Evolutionary conservation across 164 flowering plant species (phyloP).

Genomic region (Vitis labrusca): DNA sequence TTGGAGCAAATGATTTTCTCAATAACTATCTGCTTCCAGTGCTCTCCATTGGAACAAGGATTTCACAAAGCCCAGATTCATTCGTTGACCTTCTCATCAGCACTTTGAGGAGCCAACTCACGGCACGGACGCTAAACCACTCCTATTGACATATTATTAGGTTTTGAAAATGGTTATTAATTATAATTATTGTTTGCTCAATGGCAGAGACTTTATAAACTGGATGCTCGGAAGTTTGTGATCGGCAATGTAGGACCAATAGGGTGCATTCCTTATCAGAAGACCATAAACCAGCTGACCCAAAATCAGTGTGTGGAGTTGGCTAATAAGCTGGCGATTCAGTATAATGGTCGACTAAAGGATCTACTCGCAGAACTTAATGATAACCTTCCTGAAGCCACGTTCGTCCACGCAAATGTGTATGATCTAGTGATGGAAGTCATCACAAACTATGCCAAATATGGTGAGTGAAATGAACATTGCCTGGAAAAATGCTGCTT

Average conservation of each 20-base stretch:
- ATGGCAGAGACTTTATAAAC: constrained; percentile 71
- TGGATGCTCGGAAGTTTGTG: constrained; percentile 89
- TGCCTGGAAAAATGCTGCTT: too few species aligned
- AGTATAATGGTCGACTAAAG: constrained; percentile 64
- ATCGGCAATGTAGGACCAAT: constrained; percentile 86
- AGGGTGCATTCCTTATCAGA: constrained; percentile 95
- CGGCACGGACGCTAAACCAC: constrained; percentile 37
- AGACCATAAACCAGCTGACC: constrained; percentile 63
- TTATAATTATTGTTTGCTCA: not conserved
- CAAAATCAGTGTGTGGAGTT: constrained; percentile 69
- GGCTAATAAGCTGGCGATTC: constrained; percentile 72
- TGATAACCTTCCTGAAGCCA: constrained; percentile 75
- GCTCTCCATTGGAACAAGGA: constrained; percentile 69
- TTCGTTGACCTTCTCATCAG: constrained; percentile 66
- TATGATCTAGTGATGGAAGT: constrained; percentile 82
- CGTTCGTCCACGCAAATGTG: constrained; percentile 74
- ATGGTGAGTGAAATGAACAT: constrained; percentile 42
- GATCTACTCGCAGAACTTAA: constrained; percentile 60
- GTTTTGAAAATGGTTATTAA: not conserved
- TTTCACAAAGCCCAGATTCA: constrained; percentile 59
- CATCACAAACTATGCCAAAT: constrained; percentile 64
- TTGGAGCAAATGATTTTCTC: constrained; percentile 91
- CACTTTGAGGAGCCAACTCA: constrained; percentile 66
- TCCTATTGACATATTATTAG: not conserved
- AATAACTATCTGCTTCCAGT: constrained; percentile 90